These are phyloP conservation scores for Skeletonema grethae DNA, from an alignment of 108 stramenopile species.

Conservation along the genomic window DNA sequence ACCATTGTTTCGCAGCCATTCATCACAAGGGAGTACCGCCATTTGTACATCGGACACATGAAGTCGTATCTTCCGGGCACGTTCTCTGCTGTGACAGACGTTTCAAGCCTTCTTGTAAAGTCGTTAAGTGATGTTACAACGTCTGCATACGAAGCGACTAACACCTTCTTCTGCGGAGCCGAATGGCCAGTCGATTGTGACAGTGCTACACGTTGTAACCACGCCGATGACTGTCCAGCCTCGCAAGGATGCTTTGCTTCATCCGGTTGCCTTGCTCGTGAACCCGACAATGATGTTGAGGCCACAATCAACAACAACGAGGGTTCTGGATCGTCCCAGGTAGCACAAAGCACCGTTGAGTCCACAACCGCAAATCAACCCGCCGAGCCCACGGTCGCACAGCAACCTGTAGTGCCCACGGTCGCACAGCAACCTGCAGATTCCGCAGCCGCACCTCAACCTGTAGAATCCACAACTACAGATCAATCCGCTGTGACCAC, in stretches of 20 bases:
- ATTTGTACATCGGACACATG: neutral
- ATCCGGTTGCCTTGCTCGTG: neutral
- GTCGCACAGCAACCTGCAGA: neutral
- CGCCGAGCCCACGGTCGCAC: no score
- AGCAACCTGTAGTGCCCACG: no score
- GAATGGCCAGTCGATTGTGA: slow-evolving; percentile 14
- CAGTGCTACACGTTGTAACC: slow-evolving; percentile 8
- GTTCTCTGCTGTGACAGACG: slow-evolving; percentile 7
- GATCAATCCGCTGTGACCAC: neutral
- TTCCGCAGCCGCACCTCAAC: neutral
- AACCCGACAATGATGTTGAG: neutral
- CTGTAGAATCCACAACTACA: neutral
- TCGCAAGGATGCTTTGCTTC: slow-evolving; percentile 1
- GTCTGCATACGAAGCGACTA: neutral
- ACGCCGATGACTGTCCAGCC: slow-evolving; percentile 12
- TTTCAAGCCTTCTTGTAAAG: slow-evolving; percentile 1
- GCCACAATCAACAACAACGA: neutral
- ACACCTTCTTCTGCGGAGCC: slow-evolving; percentile 13
- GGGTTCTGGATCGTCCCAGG: neutral
- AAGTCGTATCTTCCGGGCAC: slow-evolving; percentile 7
- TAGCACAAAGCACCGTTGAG: neutral
- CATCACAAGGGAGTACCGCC: neutral
- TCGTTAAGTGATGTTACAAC: neutral
- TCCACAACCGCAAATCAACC: neutral
- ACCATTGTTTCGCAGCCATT: slow-evolving; percentile 6